Percentiles rank a stretch among this genome's conserved stretches.
Conservation (phyloP, 2,329 filamentous ascomycete genomes). For the Rhexocercosporidium sp. region DNA sequence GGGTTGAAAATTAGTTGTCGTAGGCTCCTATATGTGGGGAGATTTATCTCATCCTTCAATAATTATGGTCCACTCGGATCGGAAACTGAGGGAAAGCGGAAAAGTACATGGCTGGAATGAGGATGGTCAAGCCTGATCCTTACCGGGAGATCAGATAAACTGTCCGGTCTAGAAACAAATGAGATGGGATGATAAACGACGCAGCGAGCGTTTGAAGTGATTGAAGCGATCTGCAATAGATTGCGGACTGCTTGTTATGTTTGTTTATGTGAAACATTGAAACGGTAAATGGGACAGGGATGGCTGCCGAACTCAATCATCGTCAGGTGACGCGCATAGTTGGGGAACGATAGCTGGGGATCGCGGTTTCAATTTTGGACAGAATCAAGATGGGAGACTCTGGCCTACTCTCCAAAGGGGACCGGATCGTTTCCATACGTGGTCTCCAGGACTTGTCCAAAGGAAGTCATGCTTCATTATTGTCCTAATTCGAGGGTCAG, state of each 20-base stretch:
- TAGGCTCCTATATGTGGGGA: not conserved
- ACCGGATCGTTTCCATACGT: too few species aligned
- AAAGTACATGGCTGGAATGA: not conserved
- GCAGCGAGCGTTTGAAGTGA: conserved; percentile 2
- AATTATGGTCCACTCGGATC: not conserved
- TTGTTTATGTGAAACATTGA: conserved; percentile 4
- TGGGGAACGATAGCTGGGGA: not conserved
- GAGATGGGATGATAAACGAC: conserved; percentile 5
- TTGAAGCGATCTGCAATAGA: conserved; percentile 1
- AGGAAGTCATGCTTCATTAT: too few species aligned
- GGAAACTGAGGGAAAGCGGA: not conserved
- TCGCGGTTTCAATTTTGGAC: not conserved
- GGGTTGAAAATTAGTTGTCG: not conserved
- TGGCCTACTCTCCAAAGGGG: too few species aligned
- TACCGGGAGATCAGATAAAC: conserved; percentile 1
- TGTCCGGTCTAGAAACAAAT: not conserved
- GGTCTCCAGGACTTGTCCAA: too few species aligned
- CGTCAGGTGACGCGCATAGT: not conserved
- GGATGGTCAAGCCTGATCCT: not conserved
- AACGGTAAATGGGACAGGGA: not conserved
- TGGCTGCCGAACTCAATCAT: not conserved
- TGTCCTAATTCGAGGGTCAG: too few species aligned
- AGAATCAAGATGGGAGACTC: too few species aligned
- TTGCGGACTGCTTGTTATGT: not conserved
- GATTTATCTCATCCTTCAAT: not conserved